Evolutionary conservation across 1,284 basidiomycete species (phyloP).

Genomic region (Apiotrichum gamsii): DNA sequence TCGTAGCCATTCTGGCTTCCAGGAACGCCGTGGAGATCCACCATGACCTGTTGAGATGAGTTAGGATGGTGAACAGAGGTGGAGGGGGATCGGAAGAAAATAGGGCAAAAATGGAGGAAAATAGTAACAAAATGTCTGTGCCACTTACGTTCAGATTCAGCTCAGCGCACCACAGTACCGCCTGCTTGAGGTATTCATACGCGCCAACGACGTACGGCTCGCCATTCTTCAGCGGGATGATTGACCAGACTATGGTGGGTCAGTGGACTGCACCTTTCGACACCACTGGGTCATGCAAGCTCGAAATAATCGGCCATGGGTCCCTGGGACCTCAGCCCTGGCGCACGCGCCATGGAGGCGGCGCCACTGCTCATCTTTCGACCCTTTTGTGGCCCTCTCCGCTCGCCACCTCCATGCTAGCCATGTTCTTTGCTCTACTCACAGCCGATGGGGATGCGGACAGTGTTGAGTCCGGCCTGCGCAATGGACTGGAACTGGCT

Average conservation of each 20-base stretch:
- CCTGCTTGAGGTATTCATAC: slow-evolving; percentile 50
- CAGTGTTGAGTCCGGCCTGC: slow-evolving; percentile 37
- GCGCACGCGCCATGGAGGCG: no score
- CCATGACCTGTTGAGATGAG: slow-evolving; percentile 51
- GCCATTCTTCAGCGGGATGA: slow-evolving; percentile 37
- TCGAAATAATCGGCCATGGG: no score
- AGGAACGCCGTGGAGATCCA: slow-evolving; percentile 64
- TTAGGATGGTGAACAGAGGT: no score
- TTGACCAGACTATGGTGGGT: slow-evolving; percentile 41
- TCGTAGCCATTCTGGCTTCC: slow-evolving; percentile 74
- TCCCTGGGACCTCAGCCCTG: no score
- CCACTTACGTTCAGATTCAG: slow-evolving; percentile 58
- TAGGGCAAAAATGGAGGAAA: no score
- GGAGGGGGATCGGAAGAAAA: no score
- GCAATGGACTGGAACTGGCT: slow-evolving; percentile 59
- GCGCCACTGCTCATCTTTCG: no score
- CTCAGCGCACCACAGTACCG: slow-evolving; percentile 68
- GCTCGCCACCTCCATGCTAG: no score
- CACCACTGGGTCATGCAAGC: background rate
- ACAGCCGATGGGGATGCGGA: slow-evolving; percentile 44
- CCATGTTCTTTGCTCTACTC: no score
- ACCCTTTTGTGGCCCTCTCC: no score
- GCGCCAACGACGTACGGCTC: slow-evolving; percentile 58
- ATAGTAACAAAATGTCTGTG: no score
- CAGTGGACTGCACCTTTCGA: no score